Base-by-base conservation (phyloP, 176 grass and related monocot species). In the Juncus effusus region DNA sequence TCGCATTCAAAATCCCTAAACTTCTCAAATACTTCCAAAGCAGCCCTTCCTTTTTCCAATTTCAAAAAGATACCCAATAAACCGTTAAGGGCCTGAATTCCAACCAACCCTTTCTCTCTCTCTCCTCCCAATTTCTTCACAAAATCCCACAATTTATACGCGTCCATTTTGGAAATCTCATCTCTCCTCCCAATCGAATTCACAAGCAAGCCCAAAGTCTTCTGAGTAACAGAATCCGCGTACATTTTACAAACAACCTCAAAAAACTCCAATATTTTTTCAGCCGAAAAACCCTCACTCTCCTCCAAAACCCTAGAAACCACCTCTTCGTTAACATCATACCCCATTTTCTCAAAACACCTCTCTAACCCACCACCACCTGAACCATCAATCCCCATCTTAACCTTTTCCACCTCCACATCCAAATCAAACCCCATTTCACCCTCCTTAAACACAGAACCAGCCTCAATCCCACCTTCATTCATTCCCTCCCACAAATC, bases 141-240 rank as follows among this genome's bases (percentile, higher is more conserved):
- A 58, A 86, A 64, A 85, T 99, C 89, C 95, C 89, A 93, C 38
- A 99, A 76, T 86, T 80, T 50, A 77, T 99, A 94, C 0, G 73
- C 78, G 38, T 94, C 76, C 76, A 61, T 81, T 53, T 90, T 94
- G 51, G 49, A 65, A 41, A 85, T 56, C 73, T 81, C 79, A 5
- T 42, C 66, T 0, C 60, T 82, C 35, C 53, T 67, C 54, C 75
- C 69, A 47, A 99, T 16, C 49, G 85, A 82, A 63, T 56, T 45
- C 15, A 84, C 69, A 59, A 99, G 75, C 62, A 57, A 71, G 62
- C 70, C 85, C 80, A 62, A 80, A 62, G 64, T 90, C 76, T 56
- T 80, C 67, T 45, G 82, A 68, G 76, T 94, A 64, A 64, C 77
- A 4, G 76, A 74, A 7, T 63, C 44, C 1, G 82, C 70, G 63